These are phyloP conservation scores for Gossypium gossypioides DNA, from an alignment of 441 rosid genomes.

Conservation along the genomic window DNA sequence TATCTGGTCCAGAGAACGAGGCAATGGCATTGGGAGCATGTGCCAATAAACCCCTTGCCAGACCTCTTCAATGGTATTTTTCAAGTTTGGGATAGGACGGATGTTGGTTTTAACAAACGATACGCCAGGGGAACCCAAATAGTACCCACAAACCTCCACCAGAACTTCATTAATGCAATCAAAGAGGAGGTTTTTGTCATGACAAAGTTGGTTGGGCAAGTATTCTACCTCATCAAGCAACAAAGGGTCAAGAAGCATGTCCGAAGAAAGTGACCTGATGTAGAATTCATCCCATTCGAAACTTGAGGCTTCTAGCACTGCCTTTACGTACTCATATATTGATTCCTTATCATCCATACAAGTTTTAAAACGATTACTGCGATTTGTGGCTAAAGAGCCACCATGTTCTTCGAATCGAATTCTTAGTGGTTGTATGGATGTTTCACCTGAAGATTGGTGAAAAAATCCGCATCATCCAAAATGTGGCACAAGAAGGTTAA, in stretches of 20 bases:
- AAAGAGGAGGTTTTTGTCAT: constrained; percentile 51
- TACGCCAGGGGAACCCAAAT: constrained; percentile 48
- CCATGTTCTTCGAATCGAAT: constrained; percentile 62
- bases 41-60: constrained; percentile 73
- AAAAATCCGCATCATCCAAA: constrained; percentile 22
- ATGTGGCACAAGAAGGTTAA: neutral
- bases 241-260: constrained; percentile 65
- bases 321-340: constrained; percentile 39
- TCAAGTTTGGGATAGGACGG: constrained; percentile 25
- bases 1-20: constrained; percentile 45
- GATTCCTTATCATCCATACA: constrained; percentile 39
- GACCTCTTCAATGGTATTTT: constrained; percentile 38
- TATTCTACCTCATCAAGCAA: constrained; percentile 40
- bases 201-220: constrained; percentile 45
- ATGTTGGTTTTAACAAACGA: constrained; percentile 21
- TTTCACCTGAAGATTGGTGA: constrained; percentile 35
- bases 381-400: constrained; percentile 29
- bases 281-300: constrained; percentile 60
- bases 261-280: constrained; percentile 51
- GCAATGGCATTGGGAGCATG: constrained; percentile 27
- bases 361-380: constrained; percentile 28
- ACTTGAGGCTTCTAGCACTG: constrained; percentile 49
- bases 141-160: constrained; percentile 30
- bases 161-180: constrained; percentile 79
- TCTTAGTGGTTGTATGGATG: constrained; percentile 43